Base-by-base conservation (phyloP, 164 flowering plant species). In the Vitis amurensis region DNA sequence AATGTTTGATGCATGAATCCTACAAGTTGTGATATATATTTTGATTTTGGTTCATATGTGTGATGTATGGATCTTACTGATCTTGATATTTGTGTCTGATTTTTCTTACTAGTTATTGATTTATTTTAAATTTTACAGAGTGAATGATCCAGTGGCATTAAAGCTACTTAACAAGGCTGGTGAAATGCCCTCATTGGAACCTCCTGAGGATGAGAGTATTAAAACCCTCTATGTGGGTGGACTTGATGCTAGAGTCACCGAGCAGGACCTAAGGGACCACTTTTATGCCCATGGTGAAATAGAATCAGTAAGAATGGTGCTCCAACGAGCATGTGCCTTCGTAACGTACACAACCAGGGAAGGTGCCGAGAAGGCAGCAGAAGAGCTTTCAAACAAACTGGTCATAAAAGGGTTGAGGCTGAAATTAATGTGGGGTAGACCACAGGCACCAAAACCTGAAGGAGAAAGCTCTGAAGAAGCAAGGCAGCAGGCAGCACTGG, bases 281-380 rank as follows among this genome's bases (percentile, higher is more conserved):
- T 95, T 95, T 64, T 95, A 95, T 63, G 89, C 96, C 15, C 91
- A 90, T 76, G 99, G 98, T 47, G 99, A 95, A 78, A 95, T 95
- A n/a, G 98, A 94, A 77, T 87, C 97, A 2, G 68, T 94, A 12
- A 83, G 91, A 48, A 84, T 91, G 86, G 94, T 91, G 15, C 87
- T 82, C 50, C 91, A 87, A 63, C 83, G 88, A 19, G 97, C 95
- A 3, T 91, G 97, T 69, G 97, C 97, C 23, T 94, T 94, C 73
- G 94, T 94, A n/a, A 87, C 98, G 11, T 94, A 94, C 86, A 92
- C 99, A 27, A 91, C 95, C 48, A 74, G 99, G 76, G 98, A 94
- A 82, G 98, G 84, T 65, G 95, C 98, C 8, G 97, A 92, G 78
- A 94, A 87, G 77, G 99, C 99, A 52, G 98, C 98, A 8, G 95